Base-by-base conservation (phyloP, 192 early-diverging fungal species). In the Entomortierella beljakovae region DNA sequence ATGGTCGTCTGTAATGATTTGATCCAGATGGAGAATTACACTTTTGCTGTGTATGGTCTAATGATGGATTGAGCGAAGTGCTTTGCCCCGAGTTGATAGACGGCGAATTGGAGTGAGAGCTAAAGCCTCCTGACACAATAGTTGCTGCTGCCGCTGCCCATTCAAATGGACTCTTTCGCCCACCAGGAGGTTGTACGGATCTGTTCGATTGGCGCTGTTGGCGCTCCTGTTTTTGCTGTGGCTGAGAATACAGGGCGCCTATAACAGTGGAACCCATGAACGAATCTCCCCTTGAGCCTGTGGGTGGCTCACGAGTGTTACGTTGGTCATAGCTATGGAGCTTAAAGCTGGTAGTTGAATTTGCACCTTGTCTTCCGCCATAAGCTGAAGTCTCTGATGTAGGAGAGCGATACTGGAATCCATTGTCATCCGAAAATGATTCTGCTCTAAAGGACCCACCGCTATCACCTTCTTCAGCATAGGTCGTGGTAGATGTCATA, bases 91-190 rank as follows among this genome's bases (percentile, higher is more conserved):
- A 43, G n/a, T n/a, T 6, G 9, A 33, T 16, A 13, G 57, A 53
- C 33, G 62, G 50, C 34, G 63, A 40, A 16, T 22, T 57, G n/a
- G 40, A 48, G n/a, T 64, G 58, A 22, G n/a, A n/a, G n/a, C 71
- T 50, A 40, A 75, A 75, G 26, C 73, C 58, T 31, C 66, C 73
- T n/a, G 73, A 62, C 10, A 77, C 61, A 28, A 77, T 77, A 6
- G 72, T 46, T 31, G 70, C 70, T 8, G 70, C 70, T 23, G 70
- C 61, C 23, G 70, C 73, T 11, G 73, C 73, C 73, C 73, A 77
- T 16, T 77, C 73, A 48, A 77, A 77, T 6, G 73, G 73, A 58
- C 73, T 77, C 61, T 77, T 77, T 38, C 73, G 53, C 10, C 73
- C 73, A 40, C 61, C 59, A 1, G 56, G 37, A 16, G 61, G 32